Conservation (phyloP, 2,329 filamentous ascomycete species). For the Rhynchosporium secalis region DNA sequence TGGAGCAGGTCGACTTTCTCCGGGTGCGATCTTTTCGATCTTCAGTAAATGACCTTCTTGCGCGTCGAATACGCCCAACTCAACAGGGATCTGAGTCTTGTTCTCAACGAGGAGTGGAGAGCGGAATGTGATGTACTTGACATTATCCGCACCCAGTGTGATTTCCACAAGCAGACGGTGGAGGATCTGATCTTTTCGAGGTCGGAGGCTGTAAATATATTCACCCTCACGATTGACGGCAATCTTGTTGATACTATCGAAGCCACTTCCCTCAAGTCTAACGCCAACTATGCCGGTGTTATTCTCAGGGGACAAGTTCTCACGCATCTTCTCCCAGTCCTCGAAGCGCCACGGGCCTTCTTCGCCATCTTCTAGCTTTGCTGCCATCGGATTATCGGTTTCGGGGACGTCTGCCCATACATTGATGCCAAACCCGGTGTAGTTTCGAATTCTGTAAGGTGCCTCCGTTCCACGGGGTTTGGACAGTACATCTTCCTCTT, state of each 20-base stretch:
- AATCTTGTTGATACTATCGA: conserved; percentile 86
- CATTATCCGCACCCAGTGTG: conserved; percentile 86
- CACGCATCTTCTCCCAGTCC: conserved; percentile 93
- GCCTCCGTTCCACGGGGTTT: conserved; percentile 91
- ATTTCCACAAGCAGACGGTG: conserved; percentile 93
- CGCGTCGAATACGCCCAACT: conserved; percentile 86
- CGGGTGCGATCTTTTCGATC: conserved; percentile 95
- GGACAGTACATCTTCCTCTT: conserved; percentile 86
- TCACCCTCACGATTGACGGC: conserved; percentile 94
- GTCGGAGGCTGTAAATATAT: conserved; percentile 82
- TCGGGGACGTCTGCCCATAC: conserved; percentile 74
- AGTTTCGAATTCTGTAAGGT: conserved; percentile 90
- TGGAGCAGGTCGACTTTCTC: conserved; percentile 84
- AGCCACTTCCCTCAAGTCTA: conserved; percentile 87
- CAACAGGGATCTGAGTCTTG: conserved; percentile 92
- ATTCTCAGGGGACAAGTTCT: conserved; percentile 83
- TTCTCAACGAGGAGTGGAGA: conserved; percentile 93
- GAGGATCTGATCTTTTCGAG: conserved; percentile 79
- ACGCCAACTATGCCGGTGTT: conserved; percentile 78
- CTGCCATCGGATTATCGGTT: conserved; percentile 68
- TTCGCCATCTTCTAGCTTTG: conserved; percentile 81
- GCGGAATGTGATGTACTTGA: conserved; percentile 95
- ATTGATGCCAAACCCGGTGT: conserved; percentile 88
- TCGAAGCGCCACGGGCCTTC: conserved; percentile 97
- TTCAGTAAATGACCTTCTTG: conserved; percentile 88